These are phyloP conservation scores for Chrysanthemum seticuspe DNA, from an alignment of 129 eudicot species.

Conservation along the genomic window DNA sequence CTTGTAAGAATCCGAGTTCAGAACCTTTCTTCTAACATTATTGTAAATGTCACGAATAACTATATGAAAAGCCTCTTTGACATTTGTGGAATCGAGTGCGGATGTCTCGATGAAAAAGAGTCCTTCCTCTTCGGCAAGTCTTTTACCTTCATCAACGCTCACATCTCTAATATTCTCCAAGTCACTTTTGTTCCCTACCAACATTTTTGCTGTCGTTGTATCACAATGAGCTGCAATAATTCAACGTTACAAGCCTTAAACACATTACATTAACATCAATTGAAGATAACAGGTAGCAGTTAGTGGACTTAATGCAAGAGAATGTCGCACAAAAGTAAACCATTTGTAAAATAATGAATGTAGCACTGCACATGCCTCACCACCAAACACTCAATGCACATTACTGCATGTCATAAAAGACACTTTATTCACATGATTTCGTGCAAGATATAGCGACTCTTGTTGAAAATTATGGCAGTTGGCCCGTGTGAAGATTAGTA, in stretches of 20 bases:
- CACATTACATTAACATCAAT: too few relatives aligned
- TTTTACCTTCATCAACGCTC: conserved; percentile 68
- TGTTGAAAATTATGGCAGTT: background rate
- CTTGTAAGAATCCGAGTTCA: conserved; percentile 79
- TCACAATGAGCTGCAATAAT: conserved; percentile 79
- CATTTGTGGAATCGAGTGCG: conserved; percentile 77
- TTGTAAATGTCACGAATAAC: conserved; percentile 70
- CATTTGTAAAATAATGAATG: background rate
- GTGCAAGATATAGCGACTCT: background rate
- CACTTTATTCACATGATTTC: background rate
- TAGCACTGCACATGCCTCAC: background rate
- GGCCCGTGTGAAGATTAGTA: background rate
- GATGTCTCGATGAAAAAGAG: conserved; percentile 90
- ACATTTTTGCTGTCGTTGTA: conserved; percentile 68
- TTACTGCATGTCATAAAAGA: background rate
- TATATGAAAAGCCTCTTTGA: conserved; percentile 71
- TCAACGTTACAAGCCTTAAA: background rate
- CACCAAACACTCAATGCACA: background rate
- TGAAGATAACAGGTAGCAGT: too few relatives aligned
- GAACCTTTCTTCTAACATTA: conserved; percentile 63
- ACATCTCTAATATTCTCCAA: conserved; percentile 77
- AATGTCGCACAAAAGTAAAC: too few relatives aligned
- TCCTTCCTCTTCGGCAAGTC: conserved; percentile 81
- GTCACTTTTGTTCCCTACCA: conserved; percentile 88
- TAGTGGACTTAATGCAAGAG: too few relatives aligned